Percentiles rank a stretch among this genome's conserved stretches.
These are phyloP conservation scores for Bipolaris sorokiniana DNA, from an alignment of 2,329 filamentous ascomycete genomes.

Conservation along the genomic window DNA sequence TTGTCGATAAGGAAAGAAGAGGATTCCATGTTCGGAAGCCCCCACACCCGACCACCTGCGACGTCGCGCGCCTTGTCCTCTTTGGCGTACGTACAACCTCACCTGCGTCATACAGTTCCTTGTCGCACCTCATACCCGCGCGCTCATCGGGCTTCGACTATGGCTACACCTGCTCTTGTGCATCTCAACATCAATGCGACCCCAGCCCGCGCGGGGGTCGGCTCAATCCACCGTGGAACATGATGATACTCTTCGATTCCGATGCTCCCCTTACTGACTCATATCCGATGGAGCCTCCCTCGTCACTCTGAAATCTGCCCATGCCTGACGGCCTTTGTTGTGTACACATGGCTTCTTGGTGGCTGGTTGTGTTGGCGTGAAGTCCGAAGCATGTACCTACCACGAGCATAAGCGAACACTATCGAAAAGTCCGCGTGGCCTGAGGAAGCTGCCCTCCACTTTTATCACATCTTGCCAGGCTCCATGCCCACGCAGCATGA, in stretches of 20 bases:
- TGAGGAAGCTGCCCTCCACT: not conserved
- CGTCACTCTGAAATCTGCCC: too few species aligned
- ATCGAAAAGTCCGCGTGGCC: not conserved
- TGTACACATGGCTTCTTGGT: not conserved
- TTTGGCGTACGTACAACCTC: not conserved
- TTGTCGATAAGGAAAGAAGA: slow-evolving; percentile 19
- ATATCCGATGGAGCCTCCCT: not conserved
- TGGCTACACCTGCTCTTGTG: slow-evolving; percentile 1
- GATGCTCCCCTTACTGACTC: not conserved
- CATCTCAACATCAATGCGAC: slow-evolving; percentile 1
- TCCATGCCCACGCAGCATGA: slow-evolving; percentile 1
- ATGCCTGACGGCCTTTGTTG: not conserved
- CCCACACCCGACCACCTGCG: not conserved
- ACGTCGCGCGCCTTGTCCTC: not conserved
- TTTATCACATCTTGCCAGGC: not conserved
- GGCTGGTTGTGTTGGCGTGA: not conserved
- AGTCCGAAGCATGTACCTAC: not conserved
- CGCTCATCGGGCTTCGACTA: not conserved
- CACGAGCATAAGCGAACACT: not conserved
- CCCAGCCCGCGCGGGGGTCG: not conserved
- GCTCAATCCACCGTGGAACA: not conserved
- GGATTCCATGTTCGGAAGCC: not conserved
- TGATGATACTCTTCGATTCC: not conserved
- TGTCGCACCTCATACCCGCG: not conserved
- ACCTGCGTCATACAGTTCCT: slow-evolving; percentile 1